Base-by-base conservation (phyloP, 352 stramenopile genomes). In the Globisporangium polare region DNA sequence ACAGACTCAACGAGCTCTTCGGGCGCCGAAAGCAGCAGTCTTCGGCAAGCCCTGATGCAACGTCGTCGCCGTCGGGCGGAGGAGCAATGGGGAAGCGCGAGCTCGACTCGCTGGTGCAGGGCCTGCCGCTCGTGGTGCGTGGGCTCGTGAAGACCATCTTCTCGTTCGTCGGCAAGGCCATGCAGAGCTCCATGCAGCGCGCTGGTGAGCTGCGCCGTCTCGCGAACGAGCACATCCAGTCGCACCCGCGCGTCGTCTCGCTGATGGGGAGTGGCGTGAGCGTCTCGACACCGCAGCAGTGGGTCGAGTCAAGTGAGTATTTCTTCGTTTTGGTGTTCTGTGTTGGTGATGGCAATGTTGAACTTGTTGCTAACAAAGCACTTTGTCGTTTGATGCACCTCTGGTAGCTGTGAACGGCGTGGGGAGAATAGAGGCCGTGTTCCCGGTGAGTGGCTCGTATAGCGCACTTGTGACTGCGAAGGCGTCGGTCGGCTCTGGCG, bases 301-400 rank as follows among this genome's bases (percentile, higher is more conserved):
- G 83, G 83, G 81, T 83, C 50, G 83, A 92, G 56, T 86, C 78
- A 43, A 86, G 83, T 92, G 73, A 20, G 80, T 82, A 46, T 22
- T 22, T 46, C 3, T 12, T 20, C 18, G 2, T 15, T 15, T 20
- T 45, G 22, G 50, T 69, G 20, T 53, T 43, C 2, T 33, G 29
- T 33, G n/a, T n/a, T n/a, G 29, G 29, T 33, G 29, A 33, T 33
- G 29, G 8, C 29, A 33, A 7, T 33, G 29, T 33, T 33, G 29
- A 33, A 33, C 5, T 33, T 33, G 29, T 0, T 33, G 29, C 29
- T 33, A 33, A 33, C 29, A 33, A 33, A 33, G 39, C 22, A 15
- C 5, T 45, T 54, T 5, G 37, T 39, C 41, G 18, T 27, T 49
- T 63, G 17, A n/a, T 60, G 22, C 50, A 37, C 5, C 59, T n/a